Conservation (phyloP, 805 yeast genomes). For the Lipomyces starkeyi region DNA sequence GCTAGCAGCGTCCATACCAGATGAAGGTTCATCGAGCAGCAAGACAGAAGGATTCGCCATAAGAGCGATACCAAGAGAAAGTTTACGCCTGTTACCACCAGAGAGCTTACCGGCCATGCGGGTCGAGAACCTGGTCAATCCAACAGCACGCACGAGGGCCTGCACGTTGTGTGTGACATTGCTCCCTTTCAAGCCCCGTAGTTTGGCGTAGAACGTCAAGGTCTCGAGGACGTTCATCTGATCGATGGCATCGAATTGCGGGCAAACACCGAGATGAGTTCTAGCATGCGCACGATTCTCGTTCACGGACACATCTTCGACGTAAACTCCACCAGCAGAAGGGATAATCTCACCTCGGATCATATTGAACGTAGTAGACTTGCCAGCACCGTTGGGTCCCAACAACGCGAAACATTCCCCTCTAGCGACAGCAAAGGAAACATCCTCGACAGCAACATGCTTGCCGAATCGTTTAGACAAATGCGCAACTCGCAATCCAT, state of each 20-base stretch:
- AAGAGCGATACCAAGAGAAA: constrained; percentile 47
- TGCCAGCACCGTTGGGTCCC: constrained; percentile 50
- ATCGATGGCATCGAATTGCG: constrained; percentile 50
- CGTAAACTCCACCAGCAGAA: constrained; percentile 43
- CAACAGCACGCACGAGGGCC: constrained; percentile 46
- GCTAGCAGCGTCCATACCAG: constrained; percentile 50
- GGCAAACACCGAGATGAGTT: constrained; percentile 48
- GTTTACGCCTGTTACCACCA: constrained; percentile 49
- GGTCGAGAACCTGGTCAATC: constrained; percentile 43
- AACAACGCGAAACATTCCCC: constrained; percentile 48
- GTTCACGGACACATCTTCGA: constrained; percentile 42
- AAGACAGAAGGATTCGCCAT: constrained; percentile 48
- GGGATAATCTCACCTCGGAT: constrained; percentile 47
- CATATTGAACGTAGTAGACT: constrained; percentile 48
- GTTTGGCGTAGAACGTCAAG: constrained; percentile 44
- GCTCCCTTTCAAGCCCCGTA: constrained; percentile 43
- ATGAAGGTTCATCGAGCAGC: constrained; percentile 49
- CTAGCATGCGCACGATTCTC: constrained; percentile 44
- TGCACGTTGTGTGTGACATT: constrained; percentile 43
- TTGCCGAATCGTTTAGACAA: constrained; percentile 43
- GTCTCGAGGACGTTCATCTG: constrained; percentile 46
- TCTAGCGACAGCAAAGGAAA: constrained; percentile 46
- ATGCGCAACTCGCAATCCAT: constrained; percentile 44
- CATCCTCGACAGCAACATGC: constrained; percentile 45
- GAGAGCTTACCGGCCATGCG: constrained; percentile 46